A percentile compares a stretch with the other conserved stretches of the same genome.
phyloP scores from a whole-genome alignment of 805 yeast genomes.

The Teunomyces lycoperdinae region DNA sequence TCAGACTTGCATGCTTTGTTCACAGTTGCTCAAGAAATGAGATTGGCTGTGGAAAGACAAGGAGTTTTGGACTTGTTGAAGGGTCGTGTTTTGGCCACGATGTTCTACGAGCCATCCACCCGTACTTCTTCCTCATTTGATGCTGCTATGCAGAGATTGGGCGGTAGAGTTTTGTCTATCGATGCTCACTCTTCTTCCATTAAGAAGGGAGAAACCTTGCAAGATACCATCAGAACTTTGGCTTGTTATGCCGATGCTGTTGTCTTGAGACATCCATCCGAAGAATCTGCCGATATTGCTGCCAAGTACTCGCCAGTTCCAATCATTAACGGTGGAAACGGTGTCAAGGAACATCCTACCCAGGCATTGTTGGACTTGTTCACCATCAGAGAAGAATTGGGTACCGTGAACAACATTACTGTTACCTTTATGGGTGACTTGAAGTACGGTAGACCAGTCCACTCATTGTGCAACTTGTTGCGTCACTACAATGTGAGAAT shows the following conservation, averaged over 20 bases:
- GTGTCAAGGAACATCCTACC: constrained; percentile 97
- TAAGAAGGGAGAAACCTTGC: constrained; percentile 96
- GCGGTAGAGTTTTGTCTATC: constrained; percentile 93
- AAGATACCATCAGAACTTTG: constrained; percentile 92
- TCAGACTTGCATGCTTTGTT: constrained; percentile 88
- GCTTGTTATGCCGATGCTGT: constrained; percentile 96
- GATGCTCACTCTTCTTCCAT: constrained; percentile 88
- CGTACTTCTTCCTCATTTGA: constrained; percentile 96
- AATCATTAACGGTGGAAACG: constrained; percentile 96
- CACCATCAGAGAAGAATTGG: constrained; percentile 98
- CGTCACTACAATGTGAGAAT: constrained; percentile 90
- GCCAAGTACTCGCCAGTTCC: constrained; percentile 97
- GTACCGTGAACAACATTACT: constrained; percentile 96
- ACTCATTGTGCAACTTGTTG: constrained; percentile 86
- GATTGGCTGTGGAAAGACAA: constrained; percentile 93
- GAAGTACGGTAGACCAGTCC: constrained; percentile 98
- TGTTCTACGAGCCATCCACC: constrained; percentile 98
- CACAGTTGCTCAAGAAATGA: constrained; percentile 97
- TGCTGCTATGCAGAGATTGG: constrained; percentile 99
- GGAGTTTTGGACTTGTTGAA: constrained; percentile 89
- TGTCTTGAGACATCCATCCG: constrained; percentile 94
- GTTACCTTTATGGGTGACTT: constrained; percentile 99
- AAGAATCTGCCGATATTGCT: constrained; percentile 88
- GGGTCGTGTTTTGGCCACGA: constrained; percentile 89
- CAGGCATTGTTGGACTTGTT: constrained; percentile 97